Evolutionary conservation across 2,329 filamentous ascomycete species (phyloP), one percentile per base, ranked within the genome.

Genomic region (Geosmithia flava): DNA sequence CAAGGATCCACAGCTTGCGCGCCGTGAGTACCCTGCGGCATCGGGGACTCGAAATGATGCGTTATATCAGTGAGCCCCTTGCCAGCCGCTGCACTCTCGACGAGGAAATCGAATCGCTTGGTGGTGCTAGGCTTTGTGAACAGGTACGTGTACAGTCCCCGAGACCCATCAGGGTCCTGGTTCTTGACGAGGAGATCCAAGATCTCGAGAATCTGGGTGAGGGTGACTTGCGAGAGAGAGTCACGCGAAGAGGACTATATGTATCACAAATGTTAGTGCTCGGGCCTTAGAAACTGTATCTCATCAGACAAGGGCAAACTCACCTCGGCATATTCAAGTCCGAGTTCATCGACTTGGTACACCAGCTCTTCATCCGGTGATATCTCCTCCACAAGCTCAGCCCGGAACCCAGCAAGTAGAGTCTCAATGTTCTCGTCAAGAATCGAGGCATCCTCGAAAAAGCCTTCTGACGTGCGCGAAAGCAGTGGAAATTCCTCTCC

Each of bases 261-360:
- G 2, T 3, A 20, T 44, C 10, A 19, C 27, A 7, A 29, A 29
- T 67, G 60, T 46, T 46, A 43, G 20, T 7, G 8, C 8, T 27
- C 23, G 4, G 23, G 8, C 4, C 17, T 15, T 40, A 19, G 15
- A 42, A 46, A 2, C 10, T 16, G 11, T 8, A 27, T 8, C 6
- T 20, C 46, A 23, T 42, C 19, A 19, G 27, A 10, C 4, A 13
- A 44, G 16, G 33, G 33, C 6, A 16, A 16, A 52, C 68, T 53
- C 61, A 72, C 71, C 62, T 76, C 72, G 19, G 70, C 62, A 57
- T 76, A 75, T 56, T 76, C 72, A 30, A 77, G 62, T 8, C 70
- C 71, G 41, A 77, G 65, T 50, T 74, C 69, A 27, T 76, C 71
- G 44, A 76, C 60, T 50, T 73, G 70, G 41, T 76, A 65, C n/a